Conservation (phyloP, 495 filamentous ascomycete species). For the Podospora pseudopauciseta region DNA sequence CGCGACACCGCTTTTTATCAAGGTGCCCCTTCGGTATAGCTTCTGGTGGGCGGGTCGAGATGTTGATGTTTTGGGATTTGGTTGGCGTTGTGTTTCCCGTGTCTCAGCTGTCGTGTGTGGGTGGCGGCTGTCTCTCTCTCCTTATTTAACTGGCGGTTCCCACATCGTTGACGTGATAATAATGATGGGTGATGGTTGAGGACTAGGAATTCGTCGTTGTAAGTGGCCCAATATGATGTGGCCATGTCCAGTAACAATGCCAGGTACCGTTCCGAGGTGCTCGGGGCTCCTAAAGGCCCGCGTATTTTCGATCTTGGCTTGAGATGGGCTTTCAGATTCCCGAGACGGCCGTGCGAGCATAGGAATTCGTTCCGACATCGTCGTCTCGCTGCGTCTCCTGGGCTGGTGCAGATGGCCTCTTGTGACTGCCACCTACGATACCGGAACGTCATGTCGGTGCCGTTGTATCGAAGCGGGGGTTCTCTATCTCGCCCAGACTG, state of each 20-base stretch:
- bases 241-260: background rate
- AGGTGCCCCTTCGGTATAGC: background rate
- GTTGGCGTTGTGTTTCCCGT: background rate
- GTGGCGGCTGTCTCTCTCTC: background rate
- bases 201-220: background rate
- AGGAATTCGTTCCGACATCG: background rate
- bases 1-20: background rate
- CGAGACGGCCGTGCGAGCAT: background rate
- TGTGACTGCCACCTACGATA: background rate
- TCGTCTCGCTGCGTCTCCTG: background rate
- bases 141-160: background rate
- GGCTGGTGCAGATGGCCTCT: background rate
- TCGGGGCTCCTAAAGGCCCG: background rate
- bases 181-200: background rate
- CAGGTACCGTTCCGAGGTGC: background rate
- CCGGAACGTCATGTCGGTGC: background rate
- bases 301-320: constrained; percentile 3
- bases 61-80: background rate
- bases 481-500: background rate
- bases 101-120: background rate
- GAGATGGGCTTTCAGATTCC: constrained; percentile 1
- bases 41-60: background rate
- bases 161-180: background rate
- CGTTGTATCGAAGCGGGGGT: background rate
- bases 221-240: background rate